phyloP scores from a whole-genome alignment of 352 stramenopile species.

The Phytophthora sansomeana region DNA sequence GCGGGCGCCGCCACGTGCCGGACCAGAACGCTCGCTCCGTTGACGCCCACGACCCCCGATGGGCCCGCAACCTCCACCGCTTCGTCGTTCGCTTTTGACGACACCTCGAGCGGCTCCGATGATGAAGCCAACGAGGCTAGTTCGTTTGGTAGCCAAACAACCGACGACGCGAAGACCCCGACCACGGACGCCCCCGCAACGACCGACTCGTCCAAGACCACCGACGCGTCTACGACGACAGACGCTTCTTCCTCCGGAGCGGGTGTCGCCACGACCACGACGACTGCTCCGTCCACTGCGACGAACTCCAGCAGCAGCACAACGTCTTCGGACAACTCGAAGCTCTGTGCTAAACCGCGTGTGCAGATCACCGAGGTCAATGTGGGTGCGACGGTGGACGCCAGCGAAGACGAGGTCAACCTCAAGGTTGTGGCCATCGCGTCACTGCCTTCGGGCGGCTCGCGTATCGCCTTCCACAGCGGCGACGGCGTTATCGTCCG shows the following conservation, averaged over 20 bases:
- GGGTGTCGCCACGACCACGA: not conserved
- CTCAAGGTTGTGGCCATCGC: slow-evolving; percentile 23
- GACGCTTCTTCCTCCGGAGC: slow-evolving; percentile 4
- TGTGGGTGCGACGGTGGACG: slow-evolving; percentile 14
- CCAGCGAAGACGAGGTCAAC: slow-evolving; percentile 17
- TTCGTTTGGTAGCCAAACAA: not conserved
- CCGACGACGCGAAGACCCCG: not conserved
- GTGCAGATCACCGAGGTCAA: slow-evolving; percentile 16
- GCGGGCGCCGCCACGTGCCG: slow-evolving; percentile 2
- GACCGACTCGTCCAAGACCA: not conserved
- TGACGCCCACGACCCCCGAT: not conserved
- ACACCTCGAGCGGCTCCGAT: not conserved
- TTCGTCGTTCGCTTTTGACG: slow-evolving; percentile 11
- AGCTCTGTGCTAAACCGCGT: slow-evolving; percentile 17
- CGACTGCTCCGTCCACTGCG: slow-evolving; percentile 1
- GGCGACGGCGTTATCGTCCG: slow-evolving; percentile 11
- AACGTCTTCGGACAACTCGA: slow-evolving; percentile 11
- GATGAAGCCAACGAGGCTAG: slow-evolving; percentile 1
- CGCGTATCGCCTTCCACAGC: slow-evolving; percentile 22
- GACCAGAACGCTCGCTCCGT: slow-evolving; percentile 2
- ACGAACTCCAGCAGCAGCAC: slow-evolving; percentile 24
- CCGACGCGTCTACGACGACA: not conserved
- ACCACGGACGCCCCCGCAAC: not conserved
- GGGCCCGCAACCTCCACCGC: not conserved
- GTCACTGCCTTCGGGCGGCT: slow-evolving; percentile 3